Base-by-base conservation (phyloP, 306 rosid genomes). In the Gastrolobium villosum region DNA sequence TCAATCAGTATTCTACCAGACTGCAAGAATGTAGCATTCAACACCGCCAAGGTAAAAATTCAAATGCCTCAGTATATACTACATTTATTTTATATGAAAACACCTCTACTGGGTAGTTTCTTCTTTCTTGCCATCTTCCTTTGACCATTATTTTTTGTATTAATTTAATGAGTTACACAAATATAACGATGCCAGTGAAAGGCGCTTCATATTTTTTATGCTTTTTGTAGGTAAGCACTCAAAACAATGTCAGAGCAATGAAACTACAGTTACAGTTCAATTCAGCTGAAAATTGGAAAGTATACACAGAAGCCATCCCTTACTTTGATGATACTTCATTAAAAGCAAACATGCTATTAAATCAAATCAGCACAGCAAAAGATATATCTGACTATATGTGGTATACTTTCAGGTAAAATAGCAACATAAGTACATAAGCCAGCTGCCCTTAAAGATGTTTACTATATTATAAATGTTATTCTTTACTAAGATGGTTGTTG, bases 1-100 rank as follows among this genome's bases (percentile, higher is more conserved):
- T 88, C 91, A 65, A 74, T 88, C 61, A 85, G 89, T 43, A 77
- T 88, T 50, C 84, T 88, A 61, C 86, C 87, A 80, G 89, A 40
- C 66, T 88, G 91, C 86, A 84, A 67, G 81, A 74, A 50, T 6
- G 80, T 70, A 54, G 78, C 70, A 63, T 88, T 88, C 78, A 83
- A 85, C 77, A 77, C 91, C 1, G 89, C 82, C 73, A 80, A 56
- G 84, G 91, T 87, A 77, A 79, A 68, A 67, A 67, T 56, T 48
- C 50, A 74, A n/a, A 72, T 37, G 76, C 45, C 45, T 60, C 60
- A 35, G n/a, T 50, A 7, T 39, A 36, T 48, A 34, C 52, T 34
- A 5, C 77, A 20, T 26, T 40, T 34, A 46, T 54, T 80, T 73
- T 20, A 64, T 28, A 49, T 20, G 41, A 39, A 53, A 74, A 14